Percentiles rank a stretch among this genome's conserved stretches.
Conservation (phyloP, 345 rosid genomes). For the Gossypium mustelinum region DNA sequence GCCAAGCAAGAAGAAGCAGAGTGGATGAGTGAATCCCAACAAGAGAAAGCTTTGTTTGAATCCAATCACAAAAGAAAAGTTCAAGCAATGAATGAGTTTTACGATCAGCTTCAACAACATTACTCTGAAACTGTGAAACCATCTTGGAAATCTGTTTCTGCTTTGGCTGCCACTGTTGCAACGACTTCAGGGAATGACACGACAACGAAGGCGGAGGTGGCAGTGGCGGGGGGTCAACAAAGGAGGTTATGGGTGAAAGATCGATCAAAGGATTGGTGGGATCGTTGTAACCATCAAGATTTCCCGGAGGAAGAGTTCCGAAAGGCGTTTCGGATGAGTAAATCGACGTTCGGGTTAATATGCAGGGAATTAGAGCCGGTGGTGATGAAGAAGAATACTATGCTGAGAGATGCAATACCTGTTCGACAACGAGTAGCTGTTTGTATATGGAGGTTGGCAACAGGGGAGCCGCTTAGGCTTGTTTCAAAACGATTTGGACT, state of each 20-base stretch:
- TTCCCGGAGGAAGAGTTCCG: constrained; percentile 71
- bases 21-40: constrained; percentile 34
- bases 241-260: constrained; percentile 87
- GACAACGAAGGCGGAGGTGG: not conserved
- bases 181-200: not conserved
- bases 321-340: constrained; percentile 73
- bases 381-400: constrained; percentile 80
- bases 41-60: constrained; percentile 38
- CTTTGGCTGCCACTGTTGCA: constrained; percentile 12
- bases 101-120: constrained; percentile 35
- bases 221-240: constrained; percentile 25
- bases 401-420: constrained; percentile 56
- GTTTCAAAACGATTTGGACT: constrained; percentile 50
- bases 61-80: constrained; percentile 38
- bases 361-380: constrained; percentile 66
- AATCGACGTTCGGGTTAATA: constrained; percentile 61
- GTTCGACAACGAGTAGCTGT: constrained; percentile 71
- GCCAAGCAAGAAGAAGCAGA: constrained; percentile 14
- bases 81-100: constrained; percentile 36
- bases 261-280: constrained; percentile 90
- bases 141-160: constrained; percentile 26
- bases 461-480: constrained; percentile 48
- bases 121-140: constrained; percentile 37
- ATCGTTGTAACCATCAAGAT: constrained; percentile 52
- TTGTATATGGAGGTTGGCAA: constrained; percentile 63